phyloP scores from a whole-genome alignment of 2,329 filamentous ascomycete species.

The Leptographium flavum region DNA sequence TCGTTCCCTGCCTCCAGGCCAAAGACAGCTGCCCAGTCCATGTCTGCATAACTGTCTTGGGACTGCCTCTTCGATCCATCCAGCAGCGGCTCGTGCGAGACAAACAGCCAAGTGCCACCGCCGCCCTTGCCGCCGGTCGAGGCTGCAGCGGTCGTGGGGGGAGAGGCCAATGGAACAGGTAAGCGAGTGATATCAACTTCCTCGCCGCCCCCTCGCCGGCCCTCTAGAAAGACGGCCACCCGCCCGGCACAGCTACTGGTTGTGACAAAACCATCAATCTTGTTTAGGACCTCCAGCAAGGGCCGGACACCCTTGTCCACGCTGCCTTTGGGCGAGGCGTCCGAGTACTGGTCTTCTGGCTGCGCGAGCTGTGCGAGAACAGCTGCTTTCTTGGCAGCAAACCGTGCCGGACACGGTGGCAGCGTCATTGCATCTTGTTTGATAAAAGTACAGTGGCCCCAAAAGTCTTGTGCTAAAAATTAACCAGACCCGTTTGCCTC shows the following conservation, averaged over 20 bases:
- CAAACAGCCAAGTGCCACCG: slow-evolving; percentile 72
- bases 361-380: slow-evolving; percentile 59
- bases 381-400: slow-evolving; percentile 44
- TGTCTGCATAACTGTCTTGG: slow-evolving; percentile 10
- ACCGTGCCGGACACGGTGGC: slow-evolving; percentile 8
- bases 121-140: slow-evolving; percentile 74
- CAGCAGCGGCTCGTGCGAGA: slow-evolving; percentile 62
- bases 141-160: slow-evolving; percentile 22
- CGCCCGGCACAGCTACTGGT: slow-evolving; percentile 88
- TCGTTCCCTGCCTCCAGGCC: slow-evolving; percentile 22
- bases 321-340: slow-evolving; percentile 78
- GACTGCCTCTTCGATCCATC: slow-evolving; percentile 15
- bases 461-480: too few relatives aligned
- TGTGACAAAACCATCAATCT: slow-evolving; percentile 61
- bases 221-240: slow-evolving; percentile 79
- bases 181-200: slow-evolving; percentile 5
- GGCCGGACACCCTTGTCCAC: slow-evolving; percentile 67
- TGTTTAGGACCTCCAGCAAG: slow-evolving; percentile 69
- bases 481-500: too few relatives aligned
- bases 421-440: slow-evolving; percentile 2
- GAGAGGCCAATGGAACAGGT: slow-evolving; percentile 8
- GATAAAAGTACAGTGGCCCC: neutral
- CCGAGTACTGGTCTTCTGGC: slow-evolving; percentile 58
- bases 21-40: slow-evolving; percentile 19
- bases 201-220: slow-evolving; percentile 31